A percentile compares a stretch with the other conserved stretches of the same genome.
phyloP scores from a whole-genome alignment of 805 yeast genomes.

The Starmerella khaoyaiensis region DNA sequence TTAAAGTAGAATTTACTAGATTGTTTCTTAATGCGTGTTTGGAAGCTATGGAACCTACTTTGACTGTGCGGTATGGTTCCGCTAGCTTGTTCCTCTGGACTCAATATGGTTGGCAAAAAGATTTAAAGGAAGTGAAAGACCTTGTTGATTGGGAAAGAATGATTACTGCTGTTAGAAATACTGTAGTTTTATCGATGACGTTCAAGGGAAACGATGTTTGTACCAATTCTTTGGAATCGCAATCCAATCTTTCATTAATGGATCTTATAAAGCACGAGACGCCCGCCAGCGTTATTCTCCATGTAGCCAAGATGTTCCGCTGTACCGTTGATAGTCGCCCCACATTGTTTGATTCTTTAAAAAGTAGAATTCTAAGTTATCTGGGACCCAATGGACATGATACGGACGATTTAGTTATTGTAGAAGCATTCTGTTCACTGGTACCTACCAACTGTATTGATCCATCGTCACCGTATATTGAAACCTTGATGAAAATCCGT shows the following conservation, averaged over 20 bases:
- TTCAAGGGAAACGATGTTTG: background rate
- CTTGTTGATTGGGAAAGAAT: conserved; percentile 9
- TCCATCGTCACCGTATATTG: background rate
- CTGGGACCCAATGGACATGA: conserved; percentile 10
- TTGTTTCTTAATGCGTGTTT: conserved; percentile 62
- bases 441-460: conserved; percentile 9
- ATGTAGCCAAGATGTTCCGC: conserved; percentile 10
- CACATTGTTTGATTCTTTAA: background rate
- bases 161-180: conserved; percentile 8
- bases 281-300: conserved; percentile 4
- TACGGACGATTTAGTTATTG: conserved; percentile 2
- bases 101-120: conserved; percentile 34
- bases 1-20: conserved; percentile 47
- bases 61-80: conserved; percentile 47
- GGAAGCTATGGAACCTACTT: conserved; percentile 56
- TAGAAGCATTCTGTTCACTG: conserved; percentile 10
- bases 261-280: background rate
- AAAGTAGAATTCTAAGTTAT: conserved; percentile 9
- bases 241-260: background rate
- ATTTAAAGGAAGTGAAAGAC: background rate
- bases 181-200: conserved; percentile 4
- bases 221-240: background rate
- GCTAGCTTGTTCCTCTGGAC: conserved; percentile 43
- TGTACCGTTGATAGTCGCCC: conserved; percentile 1
- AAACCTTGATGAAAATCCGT: conserved; percentile 7